Evolutionary conservation across 805 yeast species (phyloP), one percentile per base, ranked within the genome.

Genomic region (Yamadazyma takamatsuzukensis): DNA sequence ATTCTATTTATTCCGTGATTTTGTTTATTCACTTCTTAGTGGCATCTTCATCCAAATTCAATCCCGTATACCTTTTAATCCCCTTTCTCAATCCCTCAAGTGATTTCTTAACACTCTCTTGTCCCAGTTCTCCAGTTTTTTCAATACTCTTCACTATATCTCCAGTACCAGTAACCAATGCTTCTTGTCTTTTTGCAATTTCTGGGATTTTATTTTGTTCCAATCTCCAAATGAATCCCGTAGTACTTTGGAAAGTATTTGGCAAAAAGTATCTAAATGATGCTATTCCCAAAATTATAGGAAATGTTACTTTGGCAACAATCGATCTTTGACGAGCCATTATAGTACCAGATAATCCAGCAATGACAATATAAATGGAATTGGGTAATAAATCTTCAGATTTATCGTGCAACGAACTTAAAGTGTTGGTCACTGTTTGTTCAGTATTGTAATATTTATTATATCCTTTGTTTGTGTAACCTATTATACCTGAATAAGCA

Each of bases 221-320:
- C 40, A 75, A 64, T 34, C 63, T 59, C 76, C 85, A 78, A 3
- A 72, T 59, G 47, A 79, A 75, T 5, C 61, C 55, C 10, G 72
- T 59, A 6, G 85, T 75, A 54, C 82, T 84, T 25, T 50, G 48
- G 47, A 74, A 84, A 0, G 96, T 87, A 31, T 69, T 59, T 12
- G 96, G 96, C 47, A 85, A 68, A 46, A 83, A 79, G 53, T 74
- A 69, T 39, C 66, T 74, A 61, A 87, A 84, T 0, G 90, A 77
- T 5, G 63, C 71, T 18, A 72, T 40, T 10, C 89, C 93, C 33
- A 81, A 68, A 0, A 64, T 59, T 2, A 79, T 35, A 1, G 95
- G 95, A 11, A 73, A 60, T 1, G 72, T 40, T 3, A 70, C 64
- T 47, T 79, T 76, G 9, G 82, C 49, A 2, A 79, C 32, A 15